phyloP scores from a whole-genome alignment of 495 filamentous ascomycete species.

The Cercophora sp. region DNA sequence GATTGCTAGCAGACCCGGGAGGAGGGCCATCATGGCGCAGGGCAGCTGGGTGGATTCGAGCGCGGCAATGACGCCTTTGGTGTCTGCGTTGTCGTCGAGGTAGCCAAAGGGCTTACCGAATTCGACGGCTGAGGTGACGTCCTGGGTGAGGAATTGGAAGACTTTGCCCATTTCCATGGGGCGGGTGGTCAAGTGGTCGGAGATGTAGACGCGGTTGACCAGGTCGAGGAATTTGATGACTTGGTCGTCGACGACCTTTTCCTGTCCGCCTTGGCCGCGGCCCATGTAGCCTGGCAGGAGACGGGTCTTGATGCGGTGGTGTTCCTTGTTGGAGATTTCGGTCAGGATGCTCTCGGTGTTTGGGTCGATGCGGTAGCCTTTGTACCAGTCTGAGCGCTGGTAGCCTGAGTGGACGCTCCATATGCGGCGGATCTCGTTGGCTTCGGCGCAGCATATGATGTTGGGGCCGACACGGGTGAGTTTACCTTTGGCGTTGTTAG shows the following conservation, averaged over 20 bases:
- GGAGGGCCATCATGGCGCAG: neutral
- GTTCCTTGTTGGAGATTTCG: slow-evolving; percentile 15
- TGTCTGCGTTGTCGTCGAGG: slow-evolving; percentile 36
- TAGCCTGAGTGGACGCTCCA: slow-evolving; percentile 21
- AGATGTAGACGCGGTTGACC: slow-evolving; percentile 17
- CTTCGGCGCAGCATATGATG: slow-evolving; percentile 12
- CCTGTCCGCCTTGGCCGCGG: slow-evolving; percentile 4
- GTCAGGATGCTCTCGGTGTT: slow-evolving; percentile 18
- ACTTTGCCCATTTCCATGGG: slow-evolving; percentile 35
- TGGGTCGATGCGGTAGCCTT: slow-evolving; percentile 18
- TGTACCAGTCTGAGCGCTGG: slow-evolving; percentile 18
- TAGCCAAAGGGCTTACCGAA: slow-evolving; percentile 39
- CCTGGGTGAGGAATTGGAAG: slow-evolving; percentile 35
- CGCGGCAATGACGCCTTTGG: slow-evolving; percentile 18
- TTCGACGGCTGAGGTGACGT: slow-evolving; percentile 36
- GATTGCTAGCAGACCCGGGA: neutral
- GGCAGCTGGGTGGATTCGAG: slow-evolving; percentile 9
- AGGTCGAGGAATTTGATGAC: slow-evolving; percentile 13
- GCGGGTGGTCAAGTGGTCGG: slow-evolving; percentile 2
- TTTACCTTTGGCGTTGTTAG: neutral
- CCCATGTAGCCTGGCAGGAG: slow-evolving; percentile 13
- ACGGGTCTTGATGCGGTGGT: slow-evolving; percentile 11
- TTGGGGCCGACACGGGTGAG: slow-evolving; percentile 13
- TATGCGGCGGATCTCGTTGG: slow-evolving; percentile 15
- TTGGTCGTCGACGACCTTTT: slow-evolving; percentile 11